Base-by-base conservation (phyloP, 1,284 basidiomycete genomes). In the Trichosporon inkin region DNA sequence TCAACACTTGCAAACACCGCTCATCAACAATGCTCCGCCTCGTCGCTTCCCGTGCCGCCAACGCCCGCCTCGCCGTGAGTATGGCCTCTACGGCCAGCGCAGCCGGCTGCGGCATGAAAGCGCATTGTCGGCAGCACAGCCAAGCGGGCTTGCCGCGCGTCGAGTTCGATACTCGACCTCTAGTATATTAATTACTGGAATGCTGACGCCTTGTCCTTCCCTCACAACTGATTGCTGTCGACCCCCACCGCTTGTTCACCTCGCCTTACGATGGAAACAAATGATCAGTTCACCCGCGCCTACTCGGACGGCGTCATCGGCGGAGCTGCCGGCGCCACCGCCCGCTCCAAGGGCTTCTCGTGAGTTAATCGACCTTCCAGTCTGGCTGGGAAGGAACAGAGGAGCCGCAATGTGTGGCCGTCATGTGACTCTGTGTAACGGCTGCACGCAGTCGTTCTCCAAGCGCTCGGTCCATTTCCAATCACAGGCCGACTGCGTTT, bases 281-380 rank as follows among this genome's bases (percentile, higher is more conserved):
- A 49, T 22, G 24, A 16, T 10, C 44, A 49, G 44, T 49, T 49
- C 44, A 49, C 44, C 44, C 44, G 44, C 44, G 44, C 44, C 44
- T 49, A 49, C 44, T 49, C 44, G 28, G 44, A 49, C 53, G 24
- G 35, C 44, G 44, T 49, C 14, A 14, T 28, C 44, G 71, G 70
- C 63, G 56, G 72, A 53, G 40, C 53, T 8, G 75, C 73, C 61
- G 75, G 75, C 51, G 67, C 72, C 41, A 77, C 75, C 38, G 75
- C 67, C 56, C 60, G 62, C 41, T 74, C 72, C 54, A 68, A 70
- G 62, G 69, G 70, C 57, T 77, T 76, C 70, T 58, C 56, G 74
- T 74, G 62, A 69, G 74, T 74, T 1, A n/a, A n/a, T n/a, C 16
- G 36, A 13, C n/a, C n/a, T n/a, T n/a, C n/a, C n/a, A 38, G n/a